Evolutionary conservation across 805 yeast species (phyloP), one percentile per base, ranked within the genome.

Genomic region (Starmerella asiatica): DNA sequence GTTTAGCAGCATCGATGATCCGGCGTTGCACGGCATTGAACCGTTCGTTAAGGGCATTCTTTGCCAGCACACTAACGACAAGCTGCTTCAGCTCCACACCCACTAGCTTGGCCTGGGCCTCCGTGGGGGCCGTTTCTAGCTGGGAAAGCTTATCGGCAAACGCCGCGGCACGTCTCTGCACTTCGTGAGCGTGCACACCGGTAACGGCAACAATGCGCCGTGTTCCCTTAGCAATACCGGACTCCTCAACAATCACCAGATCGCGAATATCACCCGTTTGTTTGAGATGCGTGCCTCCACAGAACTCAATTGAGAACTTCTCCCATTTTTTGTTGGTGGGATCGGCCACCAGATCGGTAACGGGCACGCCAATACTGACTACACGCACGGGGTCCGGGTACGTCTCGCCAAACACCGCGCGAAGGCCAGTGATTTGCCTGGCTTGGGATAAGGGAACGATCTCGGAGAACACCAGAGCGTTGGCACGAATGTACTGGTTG

Each of bases 331-430:
- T 64, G 56, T 73, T 80, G 21, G 65, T 52, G 51, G 96, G 94
- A 52, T 76, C 68, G 5, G 69, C 67, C 49, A 88, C 59, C 51
- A 91, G 67, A 12, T 80, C 91, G 20, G 81, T 85, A 32, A 91
- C 85, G 34, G 94, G 76, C 30, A 73, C 79, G 56, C 99, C 99
- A 56, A 91, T 81, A 23, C 94, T 82, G 36, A 91, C 96, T 51
- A 91, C 98, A 60, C 98, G 77, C 18, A 91, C 99, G 29, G 98
- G 99, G 58, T 91, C 96, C 32, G 99, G 99, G 58, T 91, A 91
- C 3, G 94, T 84, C 68, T 91, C 99, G 56, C 98, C 98, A 55
- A 91, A 91, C 31, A 91, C 98, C 41, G 98, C 98, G 64, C 98
- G 82, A 34, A 91, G 76, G 23, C 96, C 93, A 49, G 62, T 65